Evolutionary conservation across 2,329 filamentous ascomycete genomes (phyloP), one percentile per base, ranked within the genome.

Genomic region (Aureobasidium lini): DNA sequence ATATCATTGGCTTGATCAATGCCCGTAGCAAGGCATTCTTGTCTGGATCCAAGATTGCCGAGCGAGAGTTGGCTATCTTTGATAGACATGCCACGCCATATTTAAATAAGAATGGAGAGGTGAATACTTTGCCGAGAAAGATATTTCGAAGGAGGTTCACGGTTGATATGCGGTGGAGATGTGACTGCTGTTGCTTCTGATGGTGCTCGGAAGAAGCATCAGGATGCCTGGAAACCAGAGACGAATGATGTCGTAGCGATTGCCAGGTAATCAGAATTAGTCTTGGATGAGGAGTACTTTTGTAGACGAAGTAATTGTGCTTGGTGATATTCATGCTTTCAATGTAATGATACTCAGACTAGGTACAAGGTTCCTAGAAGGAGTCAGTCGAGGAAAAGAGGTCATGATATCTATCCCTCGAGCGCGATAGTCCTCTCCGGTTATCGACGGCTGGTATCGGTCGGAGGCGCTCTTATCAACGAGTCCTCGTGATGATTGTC

Each of bases 1-100:
- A 83, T 15, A 83, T 72, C 8, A 78, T 71, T 52, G 75, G 73
- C 63, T 76, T 76, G 29, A 79, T 68, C 3, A 78, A 66, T 50
- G 72, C 68, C 44, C 76, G 73, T 10, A 82, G 66, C 3, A 80
- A 16, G 1, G 71, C 72, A 64, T 80, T 80, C 15, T 71, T 72
- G 56, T 80, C 77, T 0, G 79, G 77, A 62, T 80, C 77, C 34
- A 80, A 67, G 1, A 80, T 56, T 1, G 70, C 59, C 0, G 71
- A 75, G 59, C 73, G 74, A 4, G 77, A 78, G 56, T 76, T 72
- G 1, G 76, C 74, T 53, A 79, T 69, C 15, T 65, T 69, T 34
- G 68, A 67, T 40, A 75, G 62, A 9, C 73, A 49, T 2, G 66
- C 64, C 37, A 73, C 65, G 7, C 69, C 69, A 3, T 64, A 60